Base-by-base conservation (phyloP, 2,329 filamentous ascomycete species). In the Daldinia eschscholtzii region DNA sequence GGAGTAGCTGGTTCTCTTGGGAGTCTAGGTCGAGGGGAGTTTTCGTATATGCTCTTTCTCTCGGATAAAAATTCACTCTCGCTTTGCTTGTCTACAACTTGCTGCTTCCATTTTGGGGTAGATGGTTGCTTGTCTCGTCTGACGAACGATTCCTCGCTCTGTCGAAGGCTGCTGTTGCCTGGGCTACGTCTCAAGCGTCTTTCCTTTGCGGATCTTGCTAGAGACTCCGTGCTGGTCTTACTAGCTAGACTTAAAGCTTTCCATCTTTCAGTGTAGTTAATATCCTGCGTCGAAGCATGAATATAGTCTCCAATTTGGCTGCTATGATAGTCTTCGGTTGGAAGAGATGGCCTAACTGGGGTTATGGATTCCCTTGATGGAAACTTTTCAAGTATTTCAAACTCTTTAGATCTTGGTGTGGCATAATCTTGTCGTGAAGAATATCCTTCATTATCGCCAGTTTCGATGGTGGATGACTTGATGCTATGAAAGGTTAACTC, bases 221-320 rank as follows among this genome's bases (percentile, higher is more conserved):
- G 52, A 13, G 74, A 75, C 55, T 75, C 72, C 2, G 72, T 69
- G 44, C 76, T 78, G 15, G 68, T 66, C 52, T 62, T 72, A 53
- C 72, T 74, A 26, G 72, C 70, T n/a, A 70, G 60, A 41, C 59
- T 23, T 13, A 73, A 53, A 33, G 41, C 65, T 53, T 70, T 74
- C 75, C 74, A 74, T 46, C 72, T 70, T 4, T 67, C 61, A 48
- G 57, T 44, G 26, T 67, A 64, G 13, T 56, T 69, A 20, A 37
- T 3, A 48, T 62, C 55, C n/a, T 56, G 55, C 18, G 7, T 12
- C 35, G 41, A 48, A 6, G 37, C 18, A 30, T 61, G 41, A n/a
- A 42, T n/a, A 41, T 62, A 37, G 18, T 44, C 55, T 23, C 30
- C 53, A 30, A 37, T 28, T 26, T 33, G 57, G n/a, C 30, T 57